phyloP scores from a whole-genome alignment of 148 eudicot genomes.

The Fagopyrum homotropicum region DNA sequence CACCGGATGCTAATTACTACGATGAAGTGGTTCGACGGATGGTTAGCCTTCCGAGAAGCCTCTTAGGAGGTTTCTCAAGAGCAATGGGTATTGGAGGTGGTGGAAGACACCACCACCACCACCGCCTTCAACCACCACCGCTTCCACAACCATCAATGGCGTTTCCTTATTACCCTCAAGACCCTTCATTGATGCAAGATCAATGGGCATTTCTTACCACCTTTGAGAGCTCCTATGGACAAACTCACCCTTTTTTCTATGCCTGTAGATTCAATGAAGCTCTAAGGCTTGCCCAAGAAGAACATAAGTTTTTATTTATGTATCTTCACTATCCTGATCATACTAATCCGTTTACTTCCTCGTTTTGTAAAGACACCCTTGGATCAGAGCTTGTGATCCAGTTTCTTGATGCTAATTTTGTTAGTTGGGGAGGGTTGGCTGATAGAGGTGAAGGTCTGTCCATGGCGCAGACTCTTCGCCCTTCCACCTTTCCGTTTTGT shows the following conservation, averaged over 20 bases:
- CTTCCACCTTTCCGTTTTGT: slow-evolving; percentile 70
- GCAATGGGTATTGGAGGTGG: slow-evolving; percentile 37
- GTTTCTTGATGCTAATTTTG: slow-evolving; percentile 81
- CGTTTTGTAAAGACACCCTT: slow-evolving; percentile 62
- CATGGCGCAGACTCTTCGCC: slow-evolving; percentile 44
- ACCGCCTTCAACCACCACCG: slow-evolving; percentile 27
- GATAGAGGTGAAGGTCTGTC: slow-evolving; percentile 61
- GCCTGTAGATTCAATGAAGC: slow-evolving; percentile 66
- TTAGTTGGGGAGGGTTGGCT: slow-evolving; percentile 71
- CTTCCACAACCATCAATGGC: slow-evolving; percentile 21
- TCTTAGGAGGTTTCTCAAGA: slow-evolving; percentile 64
- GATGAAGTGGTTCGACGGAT: slow-evolving; percentile 53
- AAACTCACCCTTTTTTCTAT: slow-evolving; percentile 72
- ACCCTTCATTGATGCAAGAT: slow-evolving; percentile 25
- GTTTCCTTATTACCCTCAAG: slow-evolving; percentile 15
- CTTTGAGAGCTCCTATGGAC: slow-evolving; percentile 64
- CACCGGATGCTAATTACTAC: neutral
- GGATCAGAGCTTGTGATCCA: slow-evolving; percentile 69
- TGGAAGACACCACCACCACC: slow-evolving; percentile 38
- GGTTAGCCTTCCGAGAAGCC: slow-evolving; percentile 64
- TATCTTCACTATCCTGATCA: slow-evolving; percentile 77
- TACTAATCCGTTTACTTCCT: slow-evolving; percentile 39
- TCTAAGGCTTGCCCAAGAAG: slow-evolving; percentile 60
- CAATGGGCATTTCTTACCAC: slow-evolving; percentile 58
- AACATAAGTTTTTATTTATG: slow-evolving; percentile 63